These are phyloP conservation scores for Protomyces macrosporus DNA, from an alignment of 1,139 yeast species.

Conservation along the genomic window DNA sequence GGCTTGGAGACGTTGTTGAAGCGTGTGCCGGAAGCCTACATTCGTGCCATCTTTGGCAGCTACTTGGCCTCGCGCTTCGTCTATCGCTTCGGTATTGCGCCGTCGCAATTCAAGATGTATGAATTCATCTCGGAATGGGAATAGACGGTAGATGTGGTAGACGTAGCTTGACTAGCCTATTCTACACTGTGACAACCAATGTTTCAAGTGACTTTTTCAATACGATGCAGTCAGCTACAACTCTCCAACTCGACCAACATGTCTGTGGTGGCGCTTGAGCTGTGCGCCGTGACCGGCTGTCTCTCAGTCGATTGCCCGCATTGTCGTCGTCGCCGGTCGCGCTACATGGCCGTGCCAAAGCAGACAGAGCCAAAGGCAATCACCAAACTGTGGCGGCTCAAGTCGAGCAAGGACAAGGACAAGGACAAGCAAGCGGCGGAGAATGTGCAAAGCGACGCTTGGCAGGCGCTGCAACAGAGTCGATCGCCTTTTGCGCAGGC, in stretches of 20 bases:
- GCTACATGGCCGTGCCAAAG: not conserved
- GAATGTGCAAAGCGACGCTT: not conserved
- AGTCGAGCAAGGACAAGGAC: not conserved
- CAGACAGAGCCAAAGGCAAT: not conserved
- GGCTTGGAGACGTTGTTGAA: constrained; percentile 69
- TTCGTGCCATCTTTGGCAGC: constrained; percentile 86
- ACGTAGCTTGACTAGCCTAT: not conserved
- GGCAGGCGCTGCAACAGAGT: not conserved
- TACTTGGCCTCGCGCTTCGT: constrained; percentile 84
- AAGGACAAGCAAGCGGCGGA: not conserved
- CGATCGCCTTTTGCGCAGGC: not conserved
- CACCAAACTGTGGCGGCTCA: not conserved
- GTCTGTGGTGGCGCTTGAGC: not conserved
- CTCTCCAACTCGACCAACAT: not conserved
- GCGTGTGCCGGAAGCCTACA: constrained; percentile 82
- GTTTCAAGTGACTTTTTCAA: not conserved
- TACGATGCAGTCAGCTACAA: not conserved
- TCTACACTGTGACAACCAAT: not conserved
- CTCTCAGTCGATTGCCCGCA: not conserved
- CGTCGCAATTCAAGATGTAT: constrained; percentile 48
- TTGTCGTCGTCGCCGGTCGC: not conserved
- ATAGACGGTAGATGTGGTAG: not conserved
- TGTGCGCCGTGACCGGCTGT: not conserved
- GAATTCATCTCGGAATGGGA: constrained; percentile 20
- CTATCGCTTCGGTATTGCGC: constrained; percentile 59